phyloP scores from a whole-genome alignment of 805 yeast genomes.

The Starmerella floricola region DNA sequence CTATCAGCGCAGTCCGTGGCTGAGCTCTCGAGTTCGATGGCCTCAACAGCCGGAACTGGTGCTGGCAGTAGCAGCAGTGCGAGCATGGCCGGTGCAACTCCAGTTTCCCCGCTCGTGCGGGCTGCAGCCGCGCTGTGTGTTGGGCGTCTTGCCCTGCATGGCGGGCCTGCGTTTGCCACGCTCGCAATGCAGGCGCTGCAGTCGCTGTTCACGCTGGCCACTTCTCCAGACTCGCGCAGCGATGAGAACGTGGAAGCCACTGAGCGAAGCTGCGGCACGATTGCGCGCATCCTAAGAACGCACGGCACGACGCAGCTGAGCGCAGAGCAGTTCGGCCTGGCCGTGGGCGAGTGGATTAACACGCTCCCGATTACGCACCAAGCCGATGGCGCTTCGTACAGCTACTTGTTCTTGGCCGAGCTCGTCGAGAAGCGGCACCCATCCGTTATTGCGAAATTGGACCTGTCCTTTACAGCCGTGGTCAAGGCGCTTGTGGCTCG shows the following conservation, averaged over 20 bases:
- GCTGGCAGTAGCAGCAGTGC: too few species aligned
- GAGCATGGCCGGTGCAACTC: too few species aligned
- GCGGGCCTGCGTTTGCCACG: constrained; percentile 51
- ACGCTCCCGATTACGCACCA: constrained; percentile 75
- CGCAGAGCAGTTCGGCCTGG: constrained; percentile 40
- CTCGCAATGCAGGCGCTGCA: constrained; percentile 60
- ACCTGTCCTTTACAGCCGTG: constrained; percentile 53
- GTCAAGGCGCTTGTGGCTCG: constrained; percentile 62
- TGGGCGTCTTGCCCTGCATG: constrained; percentile 76
- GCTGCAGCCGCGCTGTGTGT: constrained; percentile 78
- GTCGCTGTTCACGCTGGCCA: constrained; percentile 57
- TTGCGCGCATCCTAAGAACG: constrained; percentile 68
- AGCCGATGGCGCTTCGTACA: constrained; percentile 76
- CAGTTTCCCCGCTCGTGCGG: constrained; percentile 45
- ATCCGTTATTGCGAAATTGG: constrained; percentile 41
- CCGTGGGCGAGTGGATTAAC: constrained; percentile 64
- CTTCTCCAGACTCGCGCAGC: constrained; percentile 69
- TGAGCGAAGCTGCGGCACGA: constrained; percentile 69
- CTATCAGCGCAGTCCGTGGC: neutral
- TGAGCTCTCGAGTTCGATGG: too few species aligned
- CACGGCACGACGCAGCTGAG: constrained; percentile 46
- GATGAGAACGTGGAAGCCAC: constrained; percentile 79
- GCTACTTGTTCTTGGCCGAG: constrained; percentile 62
- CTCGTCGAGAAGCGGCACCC: constrained; percentile 59
- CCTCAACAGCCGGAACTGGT: too few species aligned